phyloP scores from a whole-genome alignment of 192 early-diverging fungal genomes.

The Nowakowskiella sp. region DNA sequence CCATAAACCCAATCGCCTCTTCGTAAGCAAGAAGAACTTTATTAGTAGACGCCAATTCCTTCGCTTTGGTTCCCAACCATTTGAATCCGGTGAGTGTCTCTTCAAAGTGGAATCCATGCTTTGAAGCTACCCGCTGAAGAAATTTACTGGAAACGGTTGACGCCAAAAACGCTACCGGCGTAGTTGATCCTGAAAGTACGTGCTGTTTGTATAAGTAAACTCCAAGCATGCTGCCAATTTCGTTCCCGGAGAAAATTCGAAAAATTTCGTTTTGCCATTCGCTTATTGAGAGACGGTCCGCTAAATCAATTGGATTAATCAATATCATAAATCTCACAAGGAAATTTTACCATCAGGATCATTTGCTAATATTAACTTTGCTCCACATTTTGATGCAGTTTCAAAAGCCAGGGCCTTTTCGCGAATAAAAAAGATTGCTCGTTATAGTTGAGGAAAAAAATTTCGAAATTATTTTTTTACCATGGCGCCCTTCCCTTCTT shows the following conservation, averaged over 20 bases:
- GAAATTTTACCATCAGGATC: slow-evolving; percentile 63
- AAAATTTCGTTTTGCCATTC: slow-evolving; percentile 61
- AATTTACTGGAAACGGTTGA: slow-evolving; percentile 85
- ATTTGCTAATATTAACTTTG: slow-evolving; percentile 74
- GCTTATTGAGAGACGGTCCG: slow-evolving; percentile 84
- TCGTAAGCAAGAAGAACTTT: slow-evolving; percentile 80
- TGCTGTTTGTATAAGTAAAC: slow-evolving; percentile 52
- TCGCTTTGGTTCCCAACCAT: slow-evolving; percentile 82
- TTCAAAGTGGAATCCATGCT: slow-evolving; percentile 73
- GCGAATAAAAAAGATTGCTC: neutral
- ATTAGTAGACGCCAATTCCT: slow-evolving; percentile 53
- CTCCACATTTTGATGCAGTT: slow-evolving; percentile 47
- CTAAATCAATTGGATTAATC: slow-evolving; percentile 12
- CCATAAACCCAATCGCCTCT: slow-evolving; percentile 86
- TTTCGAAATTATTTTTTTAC: slow-evolving; percentile 23
- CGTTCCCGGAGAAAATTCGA: slow-evolving; percentile 80
- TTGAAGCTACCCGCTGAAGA: slow-evolving; percentile 61
- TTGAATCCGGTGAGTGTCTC: slow-evolving; percentile 96
- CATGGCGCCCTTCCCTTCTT: slow-evolving; percentile 82
- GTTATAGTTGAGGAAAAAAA: neutral
- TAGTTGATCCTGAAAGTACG: slow-evolving; percentile 16
- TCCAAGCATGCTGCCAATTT: slow-evolving; percentile 78
- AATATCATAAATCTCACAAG: neutral
- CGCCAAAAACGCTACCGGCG: slow-evolving; percentile 68
- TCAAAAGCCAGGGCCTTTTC: slow-evolving; percentile 55